Percentiles rank a stretch among this genome's conserved stretches.
These are phyloP conservation scores for Echeveria elegans DNA, from an alignment of 164 flowering plant species.

Conservation along the genomic window DNA sequence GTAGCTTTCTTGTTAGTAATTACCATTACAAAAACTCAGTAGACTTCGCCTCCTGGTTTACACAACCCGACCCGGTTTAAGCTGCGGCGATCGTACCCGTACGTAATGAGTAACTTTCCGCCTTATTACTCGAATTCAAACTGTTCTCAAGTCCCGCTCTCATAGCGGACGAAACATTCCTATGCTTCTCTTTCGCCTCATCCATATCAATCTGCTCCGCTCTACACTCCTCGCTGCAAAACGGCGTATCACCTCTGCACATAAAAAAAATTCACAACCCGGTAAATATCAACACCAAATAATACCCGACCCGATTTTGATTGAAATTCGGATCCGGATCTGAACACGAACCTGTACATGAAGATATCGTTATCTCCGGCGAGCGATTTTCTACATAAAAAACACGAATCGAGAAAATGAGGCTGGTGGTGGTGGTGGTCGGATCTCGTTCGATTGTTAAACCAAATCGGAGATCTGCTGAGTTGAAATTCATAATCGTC, in stretches of 20 bases:
- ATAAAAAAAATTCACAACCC: background rate
- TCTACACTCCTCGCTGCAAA: slow-evolving; percentile 89
- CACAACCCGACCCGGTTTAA: slow-evolving; percentile 10
- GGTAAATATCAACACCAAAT: too few species aligned
- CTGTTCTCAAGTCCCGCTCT: slow-evolving; percentile 42
- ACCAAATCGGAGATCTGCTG: slow-evolving; percentile 14
- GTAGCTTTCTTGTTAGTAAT: too few species aligned
- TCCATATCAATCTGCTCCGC: slow-evolving; percentile 73
- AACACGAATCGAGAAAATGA: slow-evolving; percentile 67
- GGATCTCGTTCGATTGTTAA: slow-evolving; percentile 24
- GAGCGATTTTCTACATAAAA: slow-evolving; percentile 58
- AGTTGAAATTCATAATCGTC: background rate
- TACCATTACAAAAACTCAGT: too few species aligned
- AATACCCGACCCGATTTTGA: too few species aligned
- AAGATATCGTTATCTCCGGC: slow-evolving; percentile 64
- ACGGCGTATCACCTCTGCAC: slow-evolving; percentile 90
- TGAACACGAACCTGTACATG: slow-evolving; percentile 88
- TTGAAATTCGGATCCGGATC: background rate
- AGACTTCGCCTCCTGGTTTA: background rate
- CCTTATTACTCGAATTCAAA: slow-evolving; percentile 26
- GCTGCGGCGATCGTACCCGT: slow-evolving; percentile 71
- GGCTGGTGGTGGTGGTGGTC: slow-evolving; percentile 27
- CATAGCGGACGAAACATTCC: slow-evolving; percentile 31
- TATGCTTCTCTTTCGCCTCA: slow-evolving; percentile 59
- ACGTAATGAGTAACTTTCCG: slow-evolving; percentile 32